Evolutionary conservation across 73 alveolate genomes (phyloP).

Genomic region (Loxodes magnus): DNA sequence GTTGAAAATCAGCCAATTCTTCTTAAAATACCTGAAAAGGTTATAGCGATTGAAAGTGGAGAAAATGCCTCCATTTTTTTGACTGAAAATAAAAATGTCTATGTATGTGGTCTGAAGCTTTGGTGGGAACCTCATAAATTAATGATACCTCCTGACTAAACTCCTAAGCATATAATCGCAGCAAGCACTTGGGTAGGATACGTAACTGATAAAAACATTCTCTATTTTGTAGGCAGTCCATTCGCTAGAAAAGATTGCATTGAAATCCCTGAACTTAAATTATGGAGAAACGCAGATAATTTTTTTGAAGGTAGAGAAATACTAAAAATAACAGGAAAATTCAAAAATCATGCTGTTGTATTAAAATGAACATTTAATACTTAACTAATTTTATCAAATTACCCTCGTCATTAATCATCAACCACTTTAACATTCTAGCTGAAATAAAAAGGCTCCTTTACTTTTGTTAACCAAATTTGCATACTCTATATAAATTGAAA

Average conservation of each 20-base stretch:
- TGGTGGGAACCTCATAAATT: conserved; percentile 4
- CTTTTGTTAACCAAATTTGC: no score
- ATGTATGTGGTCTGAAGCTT: conserved; percentile 22
- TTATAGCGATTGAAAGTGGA: conserved; percentile 41
- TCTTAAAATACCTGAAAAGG: conserved; percentile 20
- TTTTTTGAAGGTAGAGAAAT: background rate
- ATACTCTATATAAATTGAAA: no score
- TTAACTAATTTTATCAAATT: no score
- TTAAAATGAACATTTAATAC: no score
- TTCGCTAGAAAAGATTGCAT: background rate
- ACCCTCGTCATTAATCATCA: no score
- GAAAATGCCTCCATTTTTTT: conserved; percentile 36
- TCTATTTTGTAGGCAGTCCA: background rate
- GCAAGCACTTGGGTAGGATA: background rate
- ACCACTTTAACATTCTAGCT: no score
- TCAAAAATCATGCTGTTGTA: conserved; percentile 1
- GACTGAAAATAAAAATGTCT: conserved; percentile 35
- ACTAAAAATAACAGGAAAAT: conserved; percentile 6
- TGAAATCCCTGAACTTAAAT: conserved; percentile 1
- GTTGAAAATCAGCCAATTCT: conserved; percentile 28
- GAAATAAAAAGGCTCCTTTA: no score
- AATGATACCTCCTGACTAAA: background rate
- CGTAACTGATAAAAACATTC: background rate
- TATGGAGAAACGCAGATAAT: conserved; percentile 6
- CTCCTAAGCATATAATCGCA: background rate